Evolutionary conservation across 2,329 filamentous ascomycete species (phyloP).

Genomic region (Penicillium sp.): DNA sequence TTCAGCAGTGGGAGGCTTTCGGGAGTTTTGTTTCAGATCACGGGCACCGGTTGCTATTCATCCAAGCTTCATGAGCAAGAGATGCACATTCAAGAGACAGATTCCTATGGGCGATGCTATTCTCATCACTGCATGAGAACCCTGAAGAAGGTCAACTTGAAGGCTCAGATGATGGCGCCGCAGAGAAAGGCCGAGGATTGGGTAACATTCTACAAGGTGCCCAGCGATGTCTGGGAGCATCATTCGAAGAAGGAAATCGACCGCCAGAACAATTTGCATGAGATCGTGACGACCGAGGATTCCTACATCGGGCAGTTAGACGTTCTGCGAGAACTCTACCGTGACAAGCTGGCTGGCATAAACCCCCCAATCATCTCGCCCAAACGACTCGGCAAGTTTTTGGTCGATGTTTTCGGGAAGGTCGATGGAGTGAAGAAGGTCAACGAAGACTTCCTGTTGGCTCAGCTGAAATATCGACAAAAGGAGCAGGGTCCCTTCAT

Average conservation of each 20-base stretch:
- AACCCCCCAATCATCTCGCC: constrained; percentile 76
- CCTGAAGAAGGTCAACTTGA: constrained; percentile 86
- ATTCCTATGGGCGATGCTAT: constrained; percentile 73
- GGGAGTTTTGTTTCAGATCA: constrained; percentile 89
- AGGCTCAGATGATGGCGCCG: constrained; percentile 64
- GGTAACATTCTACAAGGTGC: constrained; percentile 81
- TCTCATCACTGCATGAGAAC: constrained; percentile 90
- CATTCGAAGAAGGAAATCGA: constrained; percentile 82
- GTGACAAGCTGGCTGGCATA: constrained; percentile 66
- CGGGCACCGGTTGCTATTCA: constrained; percentile 85
- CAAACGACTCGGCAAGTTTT: constrained; percentile 70
- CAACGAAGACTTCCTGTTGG: constrained; percentile 86
- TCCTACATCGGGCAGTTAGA: constrained; percentile 83
- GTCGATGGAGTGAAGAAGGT: constrained; percentile 81
- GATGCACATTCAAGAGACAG: constrained; percentile 60
- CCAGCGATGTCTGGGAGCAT: constrained; percentile 65
- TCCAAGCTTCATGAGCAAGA: constrained; percentile 67
- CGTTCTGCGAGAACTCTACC: constrained; percentile 76
- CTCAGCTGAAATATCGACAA: constrained; percentile 93
- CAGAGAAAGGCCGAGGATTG: constrained; percentile 71
- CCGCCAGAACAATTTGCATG: constrained; percentile 88
- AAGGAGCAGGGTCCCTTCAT: constrained; percentile 96
- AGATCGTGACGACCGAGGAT: constrained; percentile 91
- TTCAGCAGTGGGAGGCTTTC: constrained; percentile 74
- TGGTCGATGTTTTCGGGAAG: constrained; percentile 82